Percentiles rank a stretch among this genome's conserved stretches.
These are phyloP conservation scores for Tetrapisispora arboricola DNA, from an alignment of 805 yeast species.

Conservation along the genomic window DNA sequence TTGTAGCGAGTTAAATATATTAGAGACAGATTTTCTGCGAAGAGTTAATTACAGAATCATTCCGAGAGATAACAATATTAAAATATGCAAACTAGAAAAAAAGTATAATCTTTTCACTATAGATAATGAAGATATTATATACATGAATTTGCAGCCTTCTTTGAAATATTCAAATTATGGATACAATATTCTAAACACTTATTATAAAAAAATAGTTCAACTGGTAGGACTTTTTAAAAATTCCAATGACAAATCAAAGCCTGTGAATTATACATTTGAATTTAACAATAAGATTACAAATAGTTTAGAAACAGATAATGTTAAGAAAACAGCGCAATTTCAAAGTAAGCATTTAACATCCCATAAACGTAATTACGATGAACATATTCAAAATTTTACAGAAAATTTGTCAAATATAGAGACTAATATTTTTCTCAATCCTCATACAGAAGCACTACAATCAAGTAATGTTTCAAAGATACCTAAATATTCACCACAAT, in stretches of 20 bases:
- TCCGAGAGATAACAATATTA: conserved; percentile 38
- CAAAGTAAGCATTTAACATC: neutral
- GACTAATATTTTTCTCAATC: too few relatives aligned
- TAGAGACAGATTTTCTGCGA: conserved; percentile 79
- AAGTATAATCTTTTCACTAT: conserved; percentile 13
- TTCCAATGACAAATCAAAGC: conserved; percentile 20
- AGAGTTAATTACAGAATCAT: conserved; percentile 71
- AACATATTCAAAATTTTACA: neutral
- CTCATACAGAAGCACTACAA: neutral
- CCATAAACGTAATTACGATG: conserved; percentile 1
- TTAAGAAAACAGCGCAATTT: neutral
- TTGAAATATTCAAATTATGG: conserved; percentile 18
- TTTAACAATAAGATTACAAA: neutral
- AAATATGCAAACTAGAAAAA: conserved; percentile 31
- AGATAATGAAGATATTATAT: conserved; percentile 1
- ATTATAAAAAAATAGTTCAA: conserved; percentile 40
- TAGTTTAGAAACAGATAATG: neutral
- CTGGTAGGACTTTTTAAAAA: conserved; percentile 35
- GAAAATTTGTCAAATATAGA: neutral
- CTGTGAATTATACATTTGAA: conserved; percentile 15
- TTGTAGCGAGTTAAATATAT: conserved; percentile 66
- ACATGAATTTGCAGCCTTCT: neutral
- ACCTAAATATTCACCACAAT: conserved; percentile 1
- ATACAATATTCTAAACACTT: conserved; percentile 36
- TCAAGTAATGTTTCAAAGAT: neutral